phyloP scores from a whole-genome alignment of 2,329 filamentous ascomycete species.

The Orbilia blumenaviensis region DNA sequence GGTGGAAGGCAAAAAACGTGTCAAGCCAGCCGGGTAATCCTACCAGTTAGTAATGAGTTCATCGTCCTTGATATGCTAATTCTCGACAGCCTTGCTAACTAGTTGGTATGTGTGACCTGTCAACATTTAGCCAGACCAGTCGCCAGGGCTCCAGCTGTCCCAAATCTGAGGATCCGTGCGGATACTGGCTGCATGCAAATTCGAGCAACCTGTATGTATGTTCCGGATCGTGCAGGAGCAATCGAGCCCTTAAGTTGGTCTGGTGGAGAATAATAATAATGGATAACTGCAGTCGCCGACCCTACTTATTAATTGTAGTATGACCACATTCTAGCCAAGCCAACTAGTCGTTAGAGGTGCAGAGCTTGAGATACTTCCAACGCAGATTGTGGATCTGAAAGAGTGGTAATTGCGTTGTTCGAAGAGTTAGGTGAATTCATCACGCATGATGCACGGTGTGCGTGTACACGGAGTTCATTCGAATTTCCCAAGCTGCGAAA shows the following conservation, averaged over 20 bases:
- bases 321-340: background rate
- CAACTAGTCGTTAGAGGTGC: background rate
- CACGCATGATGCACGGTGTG: conserved; percentile 33
- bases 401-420: conserved; percentile 35
- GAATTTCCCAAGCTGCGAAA: background rate
- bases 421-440: conserved; percentile 17
- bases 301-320: conserved; percentile 22
- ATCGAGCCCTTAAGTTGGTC: conserved; percentile 11
- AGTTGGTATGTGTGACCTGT: conserved; percentile 30
- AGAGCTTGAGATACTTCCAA: conserved; percentile 22
- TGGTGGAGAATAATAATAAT: conserved; percentile 40
- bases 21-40: conserved; percentile 32
- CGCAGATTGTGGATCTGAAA: conserved; percentile 11
- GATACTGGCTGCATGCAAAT: conserved; percentile 37
- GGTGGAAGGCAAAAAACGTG: conserved; percentile 23
- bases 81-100: conserved; percentile 3
- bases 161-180: conserved; percentile 53
- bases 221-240: conserved; percentile 47
- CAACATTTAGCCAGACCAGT: conserved; percentile 28
- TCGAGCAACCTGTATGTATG: conserved; percentile 20
- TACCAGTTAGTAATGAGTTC: conserved; percentile 6
- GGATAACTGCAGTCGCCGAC: conserved; percentile 44
- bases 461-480: background rate
- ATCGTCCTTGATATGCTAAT: background rate
- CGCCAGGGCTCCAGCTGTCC: conserved; percentile 31